These are phyloP conservation scores for Blastobotrys arbuscula DNA, from an alignment of 1,139 yeast species.

Conservation along the genomic window DNA sequence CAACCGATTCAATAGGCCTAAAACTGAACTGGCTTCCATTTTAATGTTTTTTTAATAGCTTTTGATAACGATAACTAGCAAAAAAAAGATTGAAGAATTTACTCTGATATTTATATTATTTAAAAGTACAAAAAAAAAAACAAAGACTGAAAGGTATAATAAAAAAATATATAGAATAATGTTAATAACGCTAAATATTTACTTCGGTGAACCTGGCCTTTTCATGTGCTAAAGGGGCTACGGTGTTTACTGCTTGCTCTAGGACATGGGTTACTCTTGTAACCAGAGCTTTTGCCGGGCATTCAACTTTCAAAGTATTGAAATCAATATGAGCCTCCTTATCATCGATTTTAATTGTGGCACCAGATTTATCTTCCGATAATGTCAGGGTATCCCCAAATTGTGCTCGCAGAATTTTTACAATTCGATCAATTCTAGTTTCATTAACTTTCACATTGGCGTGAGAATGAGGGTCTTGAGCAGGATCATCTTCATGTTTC, in stretches of 20 bases:
- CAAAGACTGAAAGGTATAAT: neutral
- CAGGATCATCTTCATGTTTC: slow-evolving; percentile 19
- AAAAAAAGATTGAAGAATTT: neutral
- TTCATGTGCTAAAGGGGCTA: slow-evolving; percentile 61
- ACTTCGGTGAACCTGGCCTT: neutral
- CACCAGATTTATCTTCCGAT: slow-evolving; percentile 41
- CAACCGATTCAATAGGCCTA: no score
- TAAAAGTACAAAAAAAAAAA: neutral
- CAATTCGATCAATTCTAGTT: slow-evolving; percentile 58
- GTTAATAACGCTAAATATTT: neutral
- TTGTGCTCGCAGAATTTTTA: slow-evolving; percentile 67
- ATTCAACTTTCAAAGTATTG: slow-evolving; percentile 59
- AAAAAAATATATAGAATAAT: no score
- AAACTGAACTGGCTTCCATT: no score
- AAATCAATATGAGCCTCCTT: slow-evolving; percentile 67
- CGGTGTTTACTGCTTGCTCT: slow-evolving; percentile 68
- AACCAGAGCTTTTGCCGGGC: slow-evolving; percentile 68
- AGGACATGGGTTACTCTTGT: slow-evolving; percentile 81
- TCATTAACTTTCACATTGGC: slow-evolving; percentile 33
- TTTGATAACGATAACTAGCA: no score
- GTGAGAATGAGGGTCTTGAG: slow-evolving; percentile 10
- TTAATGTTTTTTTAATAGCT: neutral
- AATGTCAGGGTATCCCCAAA: slow-evolving; percentile 70
- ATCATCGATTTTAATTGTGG: slow-evolving; percentile 63
- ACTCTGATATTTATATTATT: neutral